Conservation (phyloP, 2,329 filamentous ascomycete genomes). For the Exophiala sideris region DNA sequence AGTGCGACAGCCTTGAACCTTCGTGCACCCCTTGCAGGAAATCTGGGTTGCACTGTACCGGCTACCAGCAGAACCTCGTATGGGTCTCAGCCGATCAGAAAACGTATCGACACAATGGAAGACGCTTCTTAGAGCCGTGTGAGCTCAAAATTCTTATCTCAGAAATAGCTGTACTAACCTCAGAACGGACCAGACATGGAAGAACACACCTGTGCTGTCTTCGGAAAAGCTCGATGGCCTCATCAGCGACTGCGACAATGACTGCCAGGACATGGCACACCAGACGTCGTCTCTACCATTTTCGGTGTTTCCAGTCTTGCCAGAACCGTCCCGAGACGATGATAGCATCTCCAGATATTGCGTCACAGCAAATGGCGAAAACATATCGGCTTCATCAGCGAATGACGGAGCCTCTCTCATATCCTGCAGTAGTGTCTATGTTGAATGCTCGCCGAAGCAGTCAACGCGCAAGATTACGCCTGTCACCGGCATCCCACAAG, state of each 20-base stretch:
- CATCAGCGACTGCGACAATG: neutral
- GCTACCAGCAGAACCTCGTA: slow-evolving; percentile 3
- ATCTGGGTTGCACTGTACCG: neutral
- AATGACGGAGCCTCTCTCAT: neutral
- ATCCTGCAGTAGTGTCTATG: neutral
- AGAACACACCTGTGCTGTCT: neutral
- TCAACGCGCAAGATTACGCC: neutral
- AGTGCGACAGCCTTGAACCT: slow-evolving; percentile 1
- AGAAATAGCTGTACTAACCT: neutral
- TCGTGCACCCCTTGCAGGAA: neutral
- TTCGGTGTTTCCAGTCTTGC: neutral
- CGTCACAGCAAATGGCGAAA: neutral
- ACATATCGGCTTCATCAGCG: neutral
- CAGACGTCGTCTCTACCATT: neutral
- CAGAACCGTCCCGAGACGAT: neutral
- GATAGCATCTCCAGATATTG: neutral
- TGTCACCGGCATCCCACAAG: neutral
- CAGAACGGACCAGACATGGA: neutral
- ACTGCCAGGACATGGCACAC: neutral
- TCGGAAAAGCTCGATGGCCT: neutral
- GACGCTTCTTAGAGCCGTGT: slow-evolving; percentile 1
- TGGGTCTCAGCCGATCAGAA: slow-evolving; percentile 5
- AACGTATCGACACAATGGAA: slow-evolving; percentile 1
- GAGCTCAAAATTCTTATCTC: neutral
- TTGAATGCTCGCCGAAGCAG: neutral